Conservation (phyloP, 768 basidiomycete species). For the Terana coerulea region DNA sequence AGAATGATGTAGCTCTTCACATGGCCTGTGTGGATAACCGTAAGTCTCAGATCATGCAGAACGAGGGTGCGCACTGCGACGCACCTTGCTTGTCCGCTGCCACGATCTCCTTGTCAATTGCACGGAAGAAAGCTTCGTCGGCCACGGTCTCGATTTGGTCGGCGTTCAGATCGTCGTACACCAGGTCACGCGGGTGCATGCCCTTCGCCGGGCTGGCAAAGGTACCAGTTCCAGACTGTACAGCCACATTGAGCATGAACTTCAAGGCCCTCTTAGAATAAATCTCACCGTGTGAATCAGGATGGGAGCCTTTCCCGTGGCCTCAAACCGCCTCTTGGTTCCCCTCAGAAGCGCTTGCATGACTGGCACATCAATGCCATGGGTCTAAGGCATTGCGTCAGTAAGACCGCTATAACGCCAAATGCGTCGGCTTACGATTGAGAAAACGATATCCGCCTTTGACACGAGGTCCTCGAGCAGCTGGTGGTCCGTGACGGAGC, state of each 20-base stretch:
- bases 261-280: background rate
- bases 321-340: constrained; percentile 40
- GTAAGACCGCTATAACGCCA: background rate
- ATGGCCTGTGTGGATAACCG: constrained; percentile 46
- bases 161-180: constrained; percentile 47
- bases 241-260: background rate
- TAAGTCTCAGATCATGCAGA: constrained; percentile 26
- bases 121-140: constrained; percentile 39
- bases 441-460: constrained; percentile 37
- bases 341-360: constrained; percentile 48
- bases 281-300: constrained; percentile 52
- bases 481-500: constrained; percentile 27
- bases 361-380: constrained; percentile 42
- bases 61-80: background rate
- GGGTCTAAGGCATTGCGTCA: constrained; percentile 29
- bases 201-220: constrained; percentile 39
- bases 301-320: constrained; percentile 40
- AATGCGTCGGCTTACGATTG: constrained; percentile 6
- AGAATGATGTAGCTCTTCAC: constrained; percentile 48
- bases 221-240: constrained; percentile 22
- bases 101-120: constrained; percentile 45
- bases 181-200: constrained; percentile 28
- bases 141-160: constrained; percentile 42
- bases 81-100: constrained; percentile 45
- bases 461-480: constrained; percentile 37